A percentile compares a stretch with the other conserved stretches of the same genome.
phyloP scores from a whole-genome alignment of 768 basidiomycete species.

The Hygrophorus pudorinus region DNA sequence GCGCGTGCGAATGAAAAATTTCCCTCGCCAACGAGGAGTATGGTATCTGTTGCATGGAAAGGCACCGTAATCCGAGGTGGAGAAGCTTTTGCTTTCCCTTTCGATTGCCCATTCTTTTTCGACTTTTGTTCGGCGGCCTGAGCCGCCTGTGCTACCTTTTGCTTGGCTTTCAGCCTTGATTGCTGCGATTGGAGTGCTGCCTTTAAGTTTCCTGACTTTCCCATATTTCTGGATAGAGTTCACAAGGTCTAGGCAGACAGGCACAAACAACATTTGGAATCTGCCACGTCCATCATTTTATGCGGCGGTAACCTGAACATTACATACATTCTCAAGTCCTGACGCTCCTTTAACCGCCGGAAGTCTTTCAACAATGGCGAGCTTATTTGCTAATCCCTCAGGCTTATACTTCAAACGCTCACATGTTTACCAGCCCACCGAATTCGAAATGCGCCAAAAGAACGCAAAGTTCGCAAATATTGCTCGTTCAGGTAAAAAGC shows the following conservation, averaged over 20 bases:
- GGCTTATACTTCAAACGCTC: background rate
- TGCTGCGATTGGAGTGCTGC: constrained; percentile 63
- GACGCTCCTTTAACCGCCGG: background rate
- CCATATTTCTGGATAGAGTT: constrained; percentile 21
- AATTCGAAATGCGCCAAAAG: constrained; percentile 73
- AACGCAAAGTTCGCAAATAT: constrained; percentile 75
- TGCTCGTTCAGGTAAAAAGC: constrained; percentile 66
- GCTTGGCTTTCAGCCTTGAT: constrained; percentile 49
- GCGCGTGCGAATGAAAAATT: constrained; percentile 89
- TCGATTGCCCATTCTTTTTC: constrained; percentile 21
- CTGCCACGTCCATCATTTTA: background rate
- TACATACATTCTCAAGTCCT: no score
- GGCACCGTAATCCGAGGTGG: constrained; percentile 45
- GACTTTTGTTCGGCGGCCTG: constrained; percentile 43
- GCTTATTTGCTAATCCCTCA: background rate
- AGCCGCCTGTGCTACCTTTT: constrained; percentile 42
- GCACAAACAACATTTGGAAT: constrained; percentile 2
- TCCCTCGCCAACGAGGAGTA: constrained; percentile 84
- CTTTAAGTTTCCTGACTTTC: constrained; percentile 48
- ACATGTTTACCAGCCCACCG: constrained; percentile 45
- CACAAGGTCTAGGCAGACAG: background rate
- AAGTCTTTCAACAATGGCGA: background rate
- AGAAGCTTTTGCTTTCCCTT: constrained; percentile 29
- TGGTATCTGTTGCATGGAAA: constrained; percentile 52
- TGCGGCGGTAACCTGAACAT: no score